phyloP scores from a whole-genome alignment of 2,329 filamentous ascomycete genomes.

The Diatrype stigma region DNA sequence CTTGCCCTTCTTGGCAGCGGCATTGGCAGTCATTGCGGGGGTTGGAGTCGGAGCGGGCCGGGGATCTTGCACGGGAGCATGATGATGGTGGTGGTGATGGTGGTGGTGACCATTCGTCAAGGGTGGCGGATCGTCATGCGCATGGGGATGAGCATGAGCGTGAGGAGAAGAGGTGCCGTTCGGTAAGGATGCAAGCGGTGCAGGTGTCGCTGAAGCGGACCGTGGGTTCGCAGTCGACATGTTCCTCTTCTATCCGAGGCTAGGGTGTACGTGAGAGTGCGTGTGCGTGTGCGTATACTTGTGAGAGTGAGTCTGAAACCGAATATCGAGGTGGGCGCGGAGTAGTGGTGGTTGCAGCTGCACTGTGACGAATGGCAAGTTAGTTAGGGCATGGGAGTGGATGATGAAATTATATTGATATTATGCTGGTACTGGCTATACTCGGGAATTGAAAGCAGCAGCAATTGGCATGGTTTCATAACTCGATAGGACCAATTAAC shows the following conservation, averaged over 20 bases:
- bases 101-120: slow-evolving; percentile 29
- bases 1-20: slow-evolving; percentile 71
- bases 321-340: background rate
- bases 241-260: slow-evolving; percentile 4
- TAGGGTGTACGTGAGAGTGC: background rate
- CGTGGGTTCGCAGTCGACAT: slow-evolving; percentile 35
- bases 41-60: slow-evolving; percentile 41
- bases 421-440: no score
- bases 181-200: slow-evolving; percentile 25
- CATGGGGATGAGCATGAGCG: slow-evolving; percentile 26
- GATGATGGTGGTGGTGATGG: slow-evolving; percentile 33
- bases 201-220: slow-evolving; percentile 27
- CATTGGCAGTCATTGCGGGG: slow-evolving; percentile 43
- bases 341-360: background rate
- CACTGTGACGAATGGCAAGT: background rate
- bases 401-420: background rate
- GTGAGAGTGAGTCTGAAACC: no score
- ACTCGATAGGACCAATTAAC: no score
- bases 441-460: no score
- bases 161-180: slow-evolving; percentile 19
- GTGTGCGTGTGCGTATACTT: no score
- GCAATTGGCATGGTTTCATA: no score
- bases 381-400: background rate
- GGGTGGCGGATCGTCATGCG: slow-evolving; percentile 28
- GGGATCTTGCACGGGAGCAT: slow-evolving; percentile 35